Evolutionary conservation across 495 filamentous ascomycete species (phyloP).

Genomic region (Chaetomium tenue): DNA sequence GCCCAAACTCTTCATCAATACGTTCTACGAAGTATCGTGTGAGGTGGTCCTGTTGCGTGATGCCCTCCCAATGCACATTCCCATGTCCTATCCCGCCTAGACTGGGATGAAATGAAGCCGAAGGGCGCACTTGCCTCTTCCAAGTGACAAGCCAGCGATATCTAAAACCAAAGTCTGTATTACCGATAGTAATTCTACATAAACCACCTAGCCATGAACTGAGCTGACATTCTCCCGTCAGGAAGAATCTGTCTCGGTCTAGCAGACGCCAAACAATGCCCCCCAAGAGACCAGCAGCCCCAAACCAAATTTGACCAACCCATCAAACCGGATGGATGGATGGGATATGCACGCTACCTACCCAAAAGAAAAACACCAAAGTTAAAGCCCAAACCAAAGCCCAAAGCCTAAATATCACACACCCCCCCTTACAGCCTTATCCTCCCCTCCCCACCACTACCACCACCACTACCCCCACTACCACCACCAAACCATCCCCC

Average conservation of each 20-base stretch:
- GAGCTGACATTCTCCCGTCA: not conserved
- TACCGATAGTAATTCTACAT: not conserved
- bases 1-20: not conserved
- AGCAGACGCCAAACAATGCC: slow-evolving; percentile 16
- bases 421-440: slow-evolving; percentile 24
- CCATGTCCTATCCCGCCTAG: too few relatives aligned
- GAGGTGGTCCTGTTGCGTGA: too few relatives aligned
- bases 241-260: not conserved
- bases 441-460: slow-evolving; percentile 22
- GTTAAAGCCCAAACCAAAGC: not conserved
- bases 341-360: not conserved
- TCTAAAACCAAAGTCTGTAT: not conserved
- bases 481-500: slow-evolving; percentile 35
- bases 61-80: too few relatives aligned
- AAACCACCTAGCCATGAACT: not conserved
- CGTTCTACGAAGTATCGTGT: not conserved
- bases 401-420: not conserved
- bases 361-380: not conserved
- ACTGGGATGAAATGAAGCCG: too few relatives aligned
- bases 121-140: too few relatives aligned
- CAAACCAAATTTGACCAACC: not conserved
- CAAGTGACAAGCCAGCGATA: too few relatives aligned
- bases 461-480: slow-evolving; percentile 12
- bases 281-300: not conserved
- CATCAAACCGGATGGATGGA: not conserved